Evolutionary conservation across 192 early-diverging fungal species (phyloP).

Genomic region (Mortierella claussenii): DNA sequence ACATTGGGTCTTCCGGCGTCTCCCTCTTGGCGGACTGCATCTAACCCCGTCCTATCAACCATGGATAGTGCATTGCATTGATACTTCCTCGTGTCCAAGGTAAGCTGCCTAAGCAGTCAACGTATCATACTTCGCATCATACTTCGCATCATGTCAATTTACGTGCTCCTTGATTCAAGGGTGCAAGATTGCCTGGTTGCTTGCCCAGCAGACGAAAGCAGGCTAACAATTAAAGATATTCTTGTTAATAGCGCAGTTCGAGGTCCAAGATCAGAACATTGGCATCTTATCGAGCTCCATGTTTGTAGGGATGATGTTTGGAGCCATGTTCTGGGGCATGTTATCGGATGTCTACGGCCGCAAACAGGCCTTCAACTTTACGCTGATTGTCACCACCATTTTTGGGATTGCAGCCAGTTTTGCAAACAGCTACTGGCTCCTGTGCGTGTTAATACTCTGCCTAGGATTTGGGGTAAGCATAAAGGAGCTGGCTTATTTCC

Average conservation of each 20-base stretch:
- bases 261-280: slow-evolving; percentile 69
- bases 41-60: no score
- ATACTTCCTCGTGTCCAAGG: slow-evolving; percentile 81
- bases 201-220: background rate
- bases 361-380: slow-evolving; percentile 78
- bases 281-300: slow-evolving; percentile 76
- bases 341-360: slow-evolving; percentile 80
- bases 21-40: no score
- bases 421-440: slow-evolving; percentile 66
- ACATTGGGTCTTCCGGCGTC: no score
- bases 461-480: slow-evolving; percentile 78
- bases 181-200: background rate
- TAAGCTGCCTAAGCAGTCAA: no score
- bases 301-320: slow-evolving; percentile 85
- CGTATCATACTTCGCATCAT: no score
- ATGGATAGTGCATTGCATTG: slow-evolving; percentile 73
- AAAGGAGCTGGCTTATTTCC: no score
- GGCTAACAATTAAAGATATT: background rate
- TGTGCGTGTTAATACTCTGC: slow-evolving; percentile 72
- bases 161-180: no score
- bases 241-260: slow-evolving; percentile 67
- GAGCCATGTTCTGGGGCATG: slow-evolving; percentile 85
- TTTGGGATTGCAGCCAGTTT: slow-evolving; percentile 80
- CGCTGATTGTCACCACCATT: slow-evolving; percentile 73
- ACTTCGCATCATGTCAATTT: no score